Evolutionary conservation across 805 yeast species (phyloP).

Genomic region (Wickerhamiella occidentalis): DNA sequence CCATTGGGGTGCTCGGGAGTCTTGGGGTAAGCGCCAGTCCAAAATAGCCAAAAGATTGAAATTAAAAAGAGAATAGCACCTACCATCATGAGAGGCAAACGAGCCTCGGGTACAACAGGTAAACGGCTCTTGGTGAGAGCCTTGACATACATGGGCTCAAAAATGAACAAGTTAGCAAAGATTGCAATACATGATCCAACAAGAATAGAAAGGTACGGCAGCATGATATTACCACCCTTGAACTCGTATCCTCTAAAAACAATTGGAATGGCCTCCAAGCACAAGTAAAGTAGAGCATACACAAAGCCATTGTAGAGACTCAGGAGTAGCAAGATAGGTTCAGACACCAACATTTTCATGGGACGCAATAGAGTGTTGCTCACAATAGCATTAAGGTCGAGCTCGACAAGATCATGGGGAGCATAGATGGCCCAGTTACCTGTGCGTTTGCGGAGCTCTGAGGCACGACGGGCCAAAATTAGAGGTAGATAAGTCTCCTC

Average conservation of each 20-base stretch:
- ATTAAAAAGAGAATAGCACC: constrained; percentile 60
- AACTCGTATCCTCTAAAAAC: constrained; percentile 57
- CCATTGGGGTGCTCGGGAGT: constrained; percentile 26
- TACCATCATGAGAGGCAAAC: constrained; percentile 65
- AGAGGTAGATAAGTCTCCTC: constrained; percentile 31
- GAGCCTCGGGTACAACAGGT: constrained; percentile 62
- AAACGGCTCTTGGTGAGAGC: constrained; percentile 38
- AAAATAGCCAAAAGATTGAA: constrained; percentile 77
- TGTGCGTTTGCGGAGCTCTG: constrained; percentile 56
- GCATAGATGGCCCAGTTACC: constrained; percentile 80
- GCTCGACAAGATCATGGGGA: constrained; percentile 61
- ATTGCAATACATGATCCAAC: constrained; percentile 55
- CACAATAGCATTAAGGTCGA: constrained; percentile 46
- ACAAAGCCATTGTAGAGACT: constrained; percentile 66
- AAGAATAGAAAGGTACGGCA: constrained; percentile 70
- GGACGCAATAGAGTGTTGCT: constrained; percentile 60
- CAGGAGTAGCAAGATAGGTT: constrained; percentile 60
- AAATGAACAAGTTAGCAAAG: constrained; percentile 43
- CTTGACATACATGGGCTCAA: constrained; percentile 43
- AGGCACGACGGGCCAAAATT: constrained; percentile 57
- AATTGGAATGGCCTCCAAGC: constrained; percentile 65
- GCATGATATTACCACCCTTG: constrained; percentile 48
- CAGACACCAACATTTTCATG: constrained; percentile 48
- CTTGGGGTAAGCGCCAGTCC: constrained; percentile 71
- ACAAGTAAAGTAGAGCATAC: constrained; percentile 65